Conservation (phyloP, 495 filamentous ascomycete species). For the Penicillium ucsense region DNA sequence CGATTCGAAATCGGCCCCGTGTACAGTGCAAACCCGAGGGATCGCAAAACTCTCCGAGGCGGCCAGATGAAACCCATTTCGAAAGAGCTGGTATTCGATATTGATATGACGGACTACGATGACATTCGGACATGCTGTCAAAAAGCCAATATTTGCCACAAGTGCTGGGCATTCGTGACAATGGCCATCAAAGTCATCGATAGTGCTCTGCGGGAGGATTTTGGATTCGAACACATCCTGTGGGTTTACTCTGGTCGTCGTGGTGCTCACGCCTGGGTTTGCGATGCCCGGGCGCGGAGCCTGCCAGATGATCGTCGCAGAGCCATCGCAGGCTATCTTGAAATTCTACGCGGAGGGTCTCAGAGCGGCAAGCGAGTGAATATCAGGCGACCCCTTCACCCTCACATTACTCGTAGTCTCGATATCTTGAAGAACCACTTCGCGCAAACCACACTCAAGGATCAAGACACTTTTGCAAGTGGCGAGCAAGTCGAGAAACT, state of each 20-base stretch:
- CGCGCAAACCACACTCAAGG: constrained; percentile 63
- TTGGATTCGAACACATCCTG: constrained; percentile 90
- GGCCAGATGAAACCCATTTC: constrained; percentile 61
- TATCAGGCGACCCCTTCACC: constrained; percentile 75
- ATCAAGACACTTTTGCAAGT: constrained; percentile 77
- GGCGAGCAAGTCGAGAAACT: constrained; percentile 60
- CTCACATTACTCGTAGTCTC: constrained; percentile 78
- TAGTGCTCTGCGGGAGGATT: constrained; percentile 76
- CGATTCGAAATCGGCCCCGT: constrained; percentile 98
- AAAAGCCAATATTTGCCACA: constrained; percentile 83
- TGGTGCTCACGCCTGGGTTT: constrained; percentile 98
- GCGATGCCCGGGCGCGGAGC: constrained; percentile 72
- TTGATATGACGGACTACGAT: constrained; percentile 98
- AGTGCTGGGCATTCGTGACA: constrained; percentile 93
- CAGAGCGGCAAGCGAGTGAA: constrained; percentile 84
- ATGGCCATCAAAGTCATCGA: constrained; percentile 96
- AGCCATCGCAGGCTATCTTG: constrained; percentile 79
- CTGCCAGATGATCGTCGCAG: constrained; percentile 77
- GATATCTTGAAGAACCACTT: constrained; percentile 74
- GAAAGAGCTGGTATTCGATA: constrained; percentile 97
- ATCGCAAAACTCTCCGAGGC: constrained; percentile 70
- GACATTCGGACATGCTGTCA: constrained; percentile 91
- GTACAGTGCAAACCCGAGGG: constrained; percentile 85
- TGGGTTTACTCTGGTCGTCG: constrained; percentile 97
- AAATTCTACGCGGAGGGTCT: constrained; percentile 72